These are phyloP conservation scores for Mycena sanguinolenta DNA, from an alignment of 768 basidiomycete genomes.

Conservation along the genomic window DNA sequence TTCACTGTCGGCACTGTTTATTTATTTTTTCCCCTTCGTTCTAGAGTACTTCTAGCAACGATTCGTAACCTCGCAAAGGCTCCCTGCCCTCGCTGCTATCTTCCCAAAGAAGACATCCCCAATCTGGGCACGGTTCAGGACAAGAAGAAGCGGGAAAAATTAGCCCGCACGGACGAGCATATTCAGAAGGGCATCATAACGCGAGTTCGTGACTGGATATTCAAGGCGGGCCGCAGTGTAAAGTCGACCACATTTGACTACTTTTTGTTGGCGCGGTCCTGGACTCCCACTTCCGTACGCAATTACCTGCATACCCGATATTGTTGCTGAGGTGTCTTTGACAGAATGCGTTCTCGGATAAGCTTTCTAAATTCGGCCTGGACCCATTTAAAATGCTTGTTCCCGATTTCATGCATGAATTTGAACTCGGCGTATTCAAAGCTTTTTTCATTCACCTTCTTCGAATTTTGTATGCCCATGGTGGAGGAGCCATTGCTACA, in stretches of 20 bases:
- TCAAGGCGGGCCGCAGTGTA: conserved; percentile 34
- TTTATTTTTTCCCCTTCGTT: background rate
- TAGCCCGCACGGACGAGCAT: conserved; percentile 23
- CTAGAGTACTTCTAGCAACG: conserved; percentile 43
- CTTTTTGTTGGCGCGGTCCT: conserved; percentile 36
- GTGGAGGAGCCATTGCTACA: background rate
- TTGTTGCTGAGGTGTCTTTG: background rate
- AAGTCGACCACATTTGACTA: conserved; percentile 39
- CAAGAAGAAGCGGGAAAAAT: conserved; percentile 20
- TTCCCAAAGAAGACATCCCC: conserved; percentile 23
- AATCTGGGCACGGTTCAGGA: conserved; percentile 42
- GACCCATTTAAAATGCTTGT: conserved; percentile 20
- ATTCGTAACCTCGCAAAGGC: conserved; percentile 40
- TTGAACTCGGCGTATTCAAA: conserved; percentile 48
- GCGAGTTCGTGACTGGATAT: conserved; percentile 42
- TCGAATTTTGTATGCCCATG: conserved; percentile 8
- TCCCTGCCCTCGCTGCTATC: conserved; percentile 44
- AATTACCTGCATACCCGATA: conserved; percentile 14
- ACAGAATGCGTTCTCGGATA: background rate
- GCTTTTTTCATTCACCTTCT: conserved; percentile 40
- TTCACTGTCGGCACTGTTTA: background rate
- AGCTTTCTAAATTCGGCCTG: conserved; percentile 14
- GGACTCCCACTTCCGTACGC: conserved; percentile 46
- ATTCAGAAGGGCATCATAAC: conserved; percentile 28
- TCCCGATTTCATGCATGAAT: conserved; percentile 45